These are phyloP conservation scores for Debaryomyces fabryi DNA, from an alignment of 1,139 yeast genomes.

Conservation along the genomic window DNA sequence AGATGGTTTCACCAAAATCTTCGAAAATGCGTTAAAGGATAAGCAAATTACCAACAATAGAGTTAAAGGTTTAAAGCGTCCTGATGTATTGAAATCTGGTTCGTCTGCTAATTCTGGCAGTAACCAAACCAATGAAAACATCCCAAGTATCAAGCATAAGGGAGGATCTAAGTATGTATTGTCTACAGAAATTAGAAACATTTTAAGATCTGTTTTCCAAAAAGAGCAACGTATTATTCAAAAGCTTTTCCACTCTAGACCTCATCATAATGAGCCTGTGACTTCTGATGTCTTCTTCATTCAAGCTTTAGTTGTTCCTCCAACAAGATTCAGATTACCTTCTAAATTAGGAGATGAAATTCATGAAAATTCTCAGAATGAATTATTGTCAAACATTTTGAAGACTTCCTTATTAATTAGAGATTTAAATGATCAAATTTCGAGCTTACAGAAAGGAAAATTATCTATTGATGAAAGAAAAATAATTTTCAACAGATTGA, in stretches of 20 bases:
- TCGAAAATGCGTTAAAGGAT: constrained; percentile 81
- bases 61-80: constrained; percentile 76
- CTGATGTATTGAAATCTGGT: constrained; percentile 58
- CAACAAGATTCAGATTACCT: constrained; percentile 95
- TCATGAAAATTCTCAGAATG: constrained; percentile 94
- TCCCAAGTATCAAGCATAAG: constrained; percentile 55
- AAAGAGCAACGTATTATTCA: constrained; percentile 67
- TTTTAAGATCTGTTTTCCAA: constrained; percentile 71
- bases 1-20: constrained; percentile 91
- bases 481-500: constrained; percentile 79
- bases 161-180: constrained; percentile 82
- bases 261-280: constrained; percentile 52
- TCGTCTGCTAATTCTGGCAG: constrained; percentile 13
- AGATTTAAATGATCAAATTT: constrained; percentile 82
- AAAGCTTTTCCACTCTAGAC: constrained; percentile 76
- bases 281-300: constrained; percentile 90
- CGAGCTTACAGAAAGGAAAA: constrained; percentile 62
- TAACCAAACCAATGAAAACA: constrained; percentile 21
- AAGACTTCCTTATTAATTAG: constrained; percentile 81
- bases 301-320: constrained; percentile 88
- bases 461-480: constrained; percentile 66
- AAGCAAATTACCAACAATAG: constrained; percentile 81
- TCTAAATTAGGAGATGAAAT: constrained; percentile 96
- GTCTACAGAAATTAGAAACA: constrained; percentile 83
- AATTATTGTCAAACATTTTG: constrained; percentile 75